Base-by-base conservation (phyloP, 2,329 filamentous ascomycete species). In the Colletotrichum sp. region DNA sequence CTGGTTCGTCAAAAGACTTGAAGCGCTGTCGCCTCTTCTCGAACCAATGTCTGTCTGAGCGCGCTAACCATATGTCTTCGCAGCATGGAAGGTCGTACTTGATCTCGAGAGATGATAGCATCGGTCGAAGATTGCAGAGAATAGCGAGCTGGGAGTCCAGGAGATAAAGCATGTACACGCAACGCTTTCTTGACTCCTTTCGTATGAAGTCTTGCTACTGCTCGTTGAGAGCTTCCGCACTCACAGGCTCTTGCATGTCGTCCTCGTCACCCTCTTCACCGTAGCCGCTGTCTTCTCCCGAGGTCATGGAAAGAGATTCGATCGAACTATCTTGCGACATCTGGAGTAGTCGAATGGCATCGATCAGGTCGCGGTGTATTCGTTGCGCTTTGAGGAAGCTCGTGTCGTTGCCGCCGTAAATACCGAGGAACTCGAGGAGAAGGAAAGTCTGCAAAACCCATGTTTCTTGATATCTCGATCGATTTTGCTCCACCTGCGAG, bases 71-170 rank as follows among this genome's bases (percentile, higher is more conserved):
- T 6, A 68, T 72, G 8, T 72, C 70, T 27, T 72, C 70, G 22
- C 70, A 72, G 34, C 70, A 72, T 11, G 70, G 70, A 4, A 72
- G 52, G 12, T 72, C 70, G 52, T 72, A 72, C 64, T 72, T 72
- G 70, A 72, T 72, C 22, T 72, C 70, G 8, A 72, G 70, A 9
- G 70, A 72, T 4, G 70, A 72, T 6, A 72, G 36, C 70, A 72
- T 72, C 12, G 70, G 70, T 8, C 70, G 64, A 6, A 72, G 55
- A 25, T 72, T 72, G 52, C 70, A 72, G 16, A 72, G 52, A 25
- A 72, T 72, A 3, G 70, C 70, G 27, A 72, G 52, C 27, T 72
- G 70, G 1, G 70, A 72, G 13, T 72, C 70, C 9, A 72, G 70
- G 12, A 72, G 70, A 28, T 72, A 72, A 5, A 72, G 52, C 70